Base-by-base conservation (phyloP, 2,329 filamentous ascomycete genomes). In the Microdochium trichocladiopsis region DNA sequence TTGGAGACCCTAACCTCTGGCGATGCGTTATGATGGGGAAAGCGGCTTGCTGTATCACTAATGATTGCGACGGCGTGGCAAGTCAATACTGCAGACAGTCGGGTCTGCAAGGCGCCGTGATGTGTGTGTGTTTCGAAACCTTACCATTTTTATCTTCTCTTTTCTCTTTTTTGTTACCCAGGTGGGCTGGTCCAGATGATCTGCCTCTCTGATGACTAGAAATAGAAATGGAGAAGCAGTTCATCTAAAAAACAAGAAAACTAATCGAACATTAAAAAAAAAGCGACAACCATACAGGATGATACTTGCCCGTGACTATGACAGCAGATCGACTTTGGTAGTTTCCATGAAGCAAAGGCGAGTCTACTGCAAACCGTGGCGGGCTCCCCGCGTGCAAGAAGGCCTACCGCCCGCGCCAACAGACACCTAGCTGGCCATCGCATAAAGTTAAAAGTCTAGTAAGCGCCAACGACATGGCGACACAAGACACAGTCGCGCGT, bases 171-270 rank as follows among this genome's bases (percentile, higher is more conserved):
- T 21, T 45, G 41, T 45, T 45, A 45, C 18, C 41, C 41, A 45
- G 41, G 41, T 45, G 41, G 41, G 41, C 41, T 45, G 41, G 41
- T 45, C 41, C 6, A 12, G 41, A 45, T 45, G 41, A 45, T 45
- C 41, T 45, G n/a, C n/a, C 41, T 45, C 41, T 45, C 41, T 45
- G 41, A 45, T 45, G 41, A 45, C 41, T 45, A 45, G 41, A 8
- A 45, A 45, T 45, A 45, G 41, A 45, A 45, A 45, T 45, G 12
- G 41, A 45, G 41, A 45, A 21, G n/a, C n/a, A 45, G n/a, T 45
- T 45, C 41, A 45, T 45, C 41, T 12, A 22, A 45, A 45, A 45
- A 22, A 18, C 21, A 23, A 45, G 41, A 45, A 21, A 23, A 22
- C 41, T 45, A 45, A 45, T 45, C 18, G 41, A 22, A 22, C 41